Base-by-base conservation (phyloP, 768 basidiomycete genomes). In the Collybia nuda region DNA sequence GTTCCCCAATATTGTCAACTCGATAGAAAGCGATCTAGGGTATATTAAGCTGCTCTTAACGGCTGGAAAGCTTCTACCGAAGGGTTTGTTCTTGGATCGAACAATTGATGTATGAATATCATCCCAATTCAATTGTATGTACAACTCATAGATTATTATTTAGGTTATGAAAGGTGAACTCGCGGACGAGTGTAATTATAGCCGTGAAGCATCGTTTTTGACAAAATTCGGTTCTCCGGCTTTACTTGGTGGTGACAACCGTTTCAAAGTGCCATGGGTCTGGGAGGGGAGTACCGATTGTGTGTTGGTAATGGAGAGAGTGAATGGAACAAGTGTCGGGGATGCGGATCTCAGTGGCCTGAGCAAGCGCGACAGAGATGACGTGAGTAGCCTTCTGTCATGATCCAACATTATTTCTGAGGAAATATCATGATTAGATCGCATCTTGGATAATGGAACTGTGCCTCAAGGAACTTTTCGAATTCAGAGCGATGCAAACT, bases 401-500 rank as follows among this genome's bases (percentile, higher is more conserved):
- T 29, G 19, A 21, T 26, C 45, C 22, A 44, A 9, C 19, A 2
- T n/a, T 12, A 5, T 36, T 17, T 24, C 21, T 54, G 18, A 24
- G 7, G 11, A 40, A 3, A 18, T 40, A 22, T 37, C 14, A 6
- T 37, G 6, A 15, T 19, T 40, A 98, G 96, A 96, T 98, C 61
- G 90, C 93, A 2, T 70, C 79, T 2, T 74, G 85, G 48, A 81
- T 97, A 40, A 77, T 98, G 44, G 86, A 90, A 40, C 76, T 99
- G 6, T 98, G 93, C 62, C 71, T 99, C 36, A 82, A 79, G 51
- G 97, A 98, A 64, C 80, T 99, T 6, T 97, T 98, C 65, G 76
- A 85, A 52, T 96, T 97, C 72, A 75, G 90, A 24, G 67, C 88
- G 38, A 98, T 99, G 97, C 97, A 98, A 67, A 99, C 96, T 0